Evolutionary conservation across 495 filamentous ascomycete species (phyloP), one percentile per base, ranked within the genome.

Genomic region (Xylaria sp.): DNA sequence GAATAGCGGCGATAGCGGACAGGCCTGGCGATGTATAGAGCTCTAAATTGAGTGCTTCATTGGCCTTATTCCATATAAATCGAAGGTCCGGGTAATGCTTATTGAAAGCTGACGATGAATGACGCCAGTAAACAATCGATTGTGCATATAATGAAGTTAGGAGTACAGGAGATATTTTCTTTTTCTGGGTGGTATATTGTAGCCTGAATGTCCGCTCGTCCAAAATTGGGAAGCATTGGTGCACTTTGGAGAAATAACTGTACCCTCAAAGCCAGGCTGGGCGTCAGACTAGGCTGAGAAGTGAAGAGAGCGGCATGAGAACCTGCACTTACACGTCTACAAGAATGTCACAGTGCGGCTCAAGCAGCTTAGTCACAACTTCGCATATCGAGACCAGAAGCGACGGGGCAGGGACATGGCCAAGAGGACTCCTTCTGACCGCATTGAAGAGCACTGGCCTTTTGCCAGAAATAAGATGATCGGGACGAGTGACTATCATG

Each of bases 11-110:
- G 12, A 58, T 58, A 2, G 31, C 29, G 35, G 53, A 58, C 29
- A 58, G 2, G 19, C 53, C 53, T n/a, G 53, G 53, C 35, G 53
- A 58, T 35, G 26, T 17, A 35, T 19, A 58, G 14, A 58, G 14
- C 31, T 58, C 53, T 17, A 29, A 58, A 35, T 31, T 58, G 55
- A 58, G 55, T 1, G 55, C 29, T 35, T 58, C 55, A 11, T 58
- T 58, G 31, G 55, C 55, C 55, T 58, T 58, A 31, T 58, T 58
- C 31, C 55, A 58, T 58, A 58, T 58, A 14, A 58, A 58, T 29
- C 55, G 55, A 35, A 58, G 31, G 31, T 58, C 55, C 2, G 55
- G 55, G 17, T 58, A 35, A 17, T n/a, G 31, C 5, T n/a, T 29
- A 7, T 8, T 9, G 3, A 31, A n/a, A 19, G 55, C 8, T 58